Evolutionary conservation across 2,329 filamentous ascomycete species (phyloP).

Genomic region (Diaporthe eres): DNA sequence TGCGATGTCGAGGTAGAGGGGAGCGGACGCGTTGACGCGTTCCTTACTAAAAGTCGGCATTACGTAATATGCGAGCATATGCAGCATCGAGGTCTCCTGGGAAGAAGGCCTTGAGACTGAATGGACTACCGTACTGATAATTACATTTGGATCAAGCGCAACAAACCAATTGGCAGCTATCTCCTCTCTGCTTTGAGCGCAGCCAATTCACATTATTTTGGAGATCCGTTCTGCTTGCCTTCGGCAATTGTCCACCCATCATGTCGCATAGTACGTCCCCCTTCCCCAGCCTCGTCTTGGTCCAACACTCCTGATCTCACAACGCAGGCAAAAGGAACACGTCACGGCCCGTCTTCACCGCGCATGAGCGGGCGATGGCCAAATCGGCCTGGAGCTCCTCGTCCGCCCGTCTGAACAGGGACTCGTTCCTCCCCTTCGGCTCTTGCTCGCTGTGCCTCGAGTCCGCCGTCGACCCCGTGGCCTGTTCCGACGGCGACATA

Average conservation of each 20-base stretch:
- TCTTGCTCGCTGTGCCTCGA: conserved; percentile 91
- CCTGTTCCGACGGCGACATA: conserved; percentile 87
- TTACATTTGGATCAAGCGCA: not conserved
- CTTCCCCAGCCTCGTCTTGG: not conserved
- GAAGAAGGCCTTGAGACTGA: too few species aligned
- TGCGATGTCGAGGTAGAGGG: not conserved
- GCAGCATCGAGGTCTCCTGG: not conserved
- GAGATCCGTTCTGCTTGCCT: not conserved
- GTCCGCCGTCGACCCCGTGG: conserved; percentile 84
- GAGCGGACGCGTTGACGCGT: conserved; percentile 30
- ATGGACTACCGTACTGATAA: too few species aligned
- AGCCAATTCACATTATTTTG: not conserved
- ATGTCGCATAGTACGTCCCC: conserved; percentile 62
- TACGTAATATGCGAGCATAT: conserved; percentile 10
- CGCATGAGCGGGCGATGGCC: conserved; percentile 87
- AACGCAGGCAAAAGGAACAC: conserved; percentile 85
- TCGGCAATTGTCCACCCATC: conserved; percentile 33
- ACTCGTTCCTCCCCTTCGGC: conserved; percentile 93
- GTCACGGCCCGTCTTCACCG: conserved; percentile 92
- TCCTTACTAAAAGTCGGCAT: conserved; percentile 18
- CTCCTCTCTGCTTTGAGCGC: too few species aligned
- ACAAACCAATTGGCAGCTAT: not conserved
- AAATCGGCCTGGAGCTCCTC: conserved; percentile 86
- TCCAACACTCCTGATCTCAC: conserved; percentile 40
- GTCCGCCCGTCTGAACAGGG: conserved; percentile 86